Evolutionary conservation across 2,329 filamentous ascomycete genomes (phyloP).

Genomic region (Sporothrix pseudoabietina): DNA sequence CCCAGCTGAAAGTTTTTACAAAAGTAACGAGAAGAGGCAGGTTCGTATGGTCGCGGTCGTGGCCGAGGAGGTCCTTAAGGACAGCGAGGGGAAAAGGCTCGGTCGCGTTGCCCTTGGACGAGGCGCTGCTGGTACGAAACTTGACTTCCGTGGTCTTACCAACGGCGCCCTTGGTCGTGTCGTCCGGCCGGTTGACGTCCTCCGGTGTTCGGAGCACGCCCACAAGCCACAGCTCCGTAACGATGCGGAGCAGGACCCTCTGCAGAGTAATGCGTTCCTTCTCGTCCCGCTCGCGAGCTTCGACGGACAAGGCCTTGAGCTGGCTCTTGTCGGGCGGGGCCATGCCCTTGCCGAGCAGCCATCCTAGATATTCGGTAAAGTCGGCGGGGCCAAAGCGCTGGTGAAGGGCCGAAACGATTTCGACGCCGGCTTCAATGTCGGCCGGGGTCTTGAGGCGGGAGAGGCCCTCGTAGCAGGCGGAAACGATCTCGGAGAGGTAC

Average conservation of each 20-base stretch:
- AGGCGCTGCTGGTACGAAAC: conserved; percentile 53
- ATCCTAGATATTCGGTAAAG: conserved; percentile 89
- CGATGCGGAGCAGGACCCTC: conserved; percentile 80
- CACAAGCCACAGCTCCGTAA: conserved; percentile 95
- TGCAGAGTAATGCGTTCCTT: conserved; percentile 89
- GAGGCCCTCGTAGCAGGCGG: conserved; percentile 91
- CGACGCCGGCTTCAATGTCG: conserved; percentile 89
- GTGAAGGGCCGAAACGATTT: conserved; percentile 92
- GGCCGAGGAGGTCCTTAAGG: conserved; percentile 91
- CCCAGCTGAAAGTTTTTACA: conserved; percentile 95
- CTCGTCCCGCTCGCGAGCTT: conserved; percentile 91
- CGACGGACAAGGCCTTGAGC: conserved; percentile 75
- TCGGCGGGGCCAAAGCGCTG: conserved; percentile 89
- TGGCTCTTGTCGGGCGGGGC: conserved; percentile 84
- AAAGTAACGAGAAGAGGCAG: conserved; percentile 90
- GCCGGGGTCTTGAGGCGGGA: conserved; percentile 87
- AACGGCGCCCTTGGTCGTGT: conserved; percentile 62
- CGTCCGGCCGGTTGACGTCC: conserved; percentile 63
- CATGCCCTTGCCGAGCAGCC: conserved; percentile 88
- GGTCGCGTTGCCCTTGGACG: conserved; percentile 65
- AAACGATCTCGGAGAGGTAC: conserved; percentile 95
- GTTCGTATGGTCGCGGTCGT: conserved; percentile 91
- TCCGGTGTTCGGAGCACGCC: conserved; percentile 81
- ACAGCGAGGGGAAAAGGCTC: conserved; percentile 97
- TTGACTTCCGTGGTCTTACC: conserved; percentile 65